These are phyloP conservation scores for Tremella mesenterica DNA, from an alignment of 768 basidiomycete genomes.

Conservation along the genomic window DNA sequence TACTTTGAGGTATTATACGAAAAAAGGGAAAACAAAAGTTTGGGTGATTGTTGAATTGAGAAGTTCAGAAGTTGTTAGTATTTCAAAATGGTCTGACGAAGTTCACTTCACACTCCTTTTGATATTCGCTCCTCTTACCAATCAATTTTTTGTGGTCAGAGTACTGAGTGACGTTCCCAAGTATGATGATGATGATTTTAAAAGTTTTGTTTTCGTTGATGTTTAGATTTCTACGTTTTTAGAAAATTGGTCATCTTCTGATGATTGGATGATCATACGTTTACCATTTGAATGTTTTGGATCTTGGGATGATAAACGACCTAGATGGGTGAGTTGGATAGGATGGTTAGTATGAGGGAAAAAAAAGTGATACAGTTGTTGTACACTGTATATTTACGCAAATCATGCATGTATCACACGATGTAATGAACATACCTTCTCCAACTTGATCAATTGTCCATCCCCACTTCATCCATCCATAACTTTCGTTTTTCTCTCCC, in stretches of 20 bases:
- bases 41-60: slow-evolving; percentile 41
- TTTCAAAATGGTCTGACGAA: neutral
- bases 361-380: no score
- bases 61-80: slow-evolving; percentile 37
- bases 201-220: slow-evolving; percentile 1
- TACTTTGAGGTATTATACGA: slow-evolving; percentile 24
- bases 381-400: no score
- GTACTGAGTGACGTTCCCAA: neutral
- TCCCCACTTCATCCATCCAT: no score
- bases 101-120: neutral
- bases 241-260: slow-evolving; percentile 29
- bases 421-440: no score
- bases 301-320: slow-evolving; percentile 14
- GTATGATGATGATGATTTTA: neutral
- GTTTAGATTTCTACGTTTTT: slow-evolving; percentile 28
- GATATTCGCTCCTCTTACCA: neutral
- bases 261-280: slow-evolving; percentile 31
- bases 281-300: slow-evolving; percentile 26
- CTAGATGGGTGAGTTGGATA: slow-evolving; percentile 37
- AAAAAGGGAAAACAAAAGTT: slow-evolving; percentile 23
- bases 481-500: no score
- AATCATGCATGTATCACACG: no score
- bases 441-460: no score
- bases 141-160: no score
- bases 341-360: slow-evolving; percentile 28